Percentiles rank a stretch among this genome's conserved stretches.
phyloP scores from a whole-genome alignment of 345 rosid genomes.

The Citrus cavaleriei region DNA sequence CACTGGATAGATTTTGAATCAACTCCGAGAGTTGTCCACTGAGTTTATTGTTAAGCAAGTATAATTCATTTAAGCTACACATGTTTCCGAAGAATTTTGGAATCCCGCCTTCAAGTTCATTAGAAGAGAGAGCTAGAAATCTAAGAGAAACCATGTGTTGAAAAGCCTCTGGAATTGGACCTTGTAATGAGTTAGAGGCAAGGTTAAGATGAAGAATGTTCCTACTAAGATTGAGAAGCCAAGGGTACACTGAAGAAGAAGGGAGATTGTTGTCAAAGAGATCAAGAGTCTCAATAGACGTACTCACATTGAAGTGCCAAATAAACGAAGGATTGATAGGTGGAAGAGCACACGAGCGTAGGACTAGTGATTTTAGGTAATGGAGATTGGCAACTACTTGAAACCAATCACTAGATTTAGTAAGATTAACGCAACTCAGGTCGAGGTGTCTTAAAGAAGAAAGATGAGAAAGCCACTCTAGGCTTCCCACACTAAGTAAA shows the following conservation, averaged over 20 bases:
- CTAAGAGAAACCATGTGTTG: background rate
- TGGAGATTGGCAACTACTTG: background rate
- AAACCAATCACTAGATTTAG: background rate
- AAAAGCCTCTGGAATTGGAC: slow-evolving; percentile 1
- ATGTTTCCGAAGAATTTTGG: background rate
- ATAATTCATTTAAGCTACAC: too few relatives aligned
- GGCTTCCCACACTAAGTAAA: background rate
- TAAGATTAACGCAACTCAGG: background rate
- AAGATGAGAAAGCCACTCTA: slow-evolving; percentile 17
- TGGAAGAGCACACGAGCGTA: too few relatives aligned
- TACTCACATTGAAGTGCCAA: background rate
- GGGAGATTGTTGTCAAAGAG: background rate
- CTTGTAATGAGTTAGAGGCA: background rate
- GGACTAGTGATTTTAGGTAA: background rate
- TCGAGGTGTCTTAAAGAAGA: background rate
- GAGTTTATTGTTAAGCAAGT: too few relatives aligned
- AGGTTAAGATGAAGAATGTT: background rate
- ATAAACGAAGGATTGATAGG: background rate
- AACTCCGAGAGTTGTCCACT: too few relatives aligned
- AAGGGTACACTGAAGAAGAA: background rate
- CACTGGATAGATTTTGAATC: too few relatives aligned
- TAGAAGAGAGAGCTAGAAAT: background rate
- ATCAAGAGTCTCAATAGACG: background rate
- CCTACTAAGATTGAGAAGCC: too few relatives aligned
- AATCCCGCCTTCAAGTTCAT: too few relatives aligned